Evolutionary conservation across 2,329 filamentous ascomycete species (phyloP).

Genomic region (Elsinoe batatas): DNA sequence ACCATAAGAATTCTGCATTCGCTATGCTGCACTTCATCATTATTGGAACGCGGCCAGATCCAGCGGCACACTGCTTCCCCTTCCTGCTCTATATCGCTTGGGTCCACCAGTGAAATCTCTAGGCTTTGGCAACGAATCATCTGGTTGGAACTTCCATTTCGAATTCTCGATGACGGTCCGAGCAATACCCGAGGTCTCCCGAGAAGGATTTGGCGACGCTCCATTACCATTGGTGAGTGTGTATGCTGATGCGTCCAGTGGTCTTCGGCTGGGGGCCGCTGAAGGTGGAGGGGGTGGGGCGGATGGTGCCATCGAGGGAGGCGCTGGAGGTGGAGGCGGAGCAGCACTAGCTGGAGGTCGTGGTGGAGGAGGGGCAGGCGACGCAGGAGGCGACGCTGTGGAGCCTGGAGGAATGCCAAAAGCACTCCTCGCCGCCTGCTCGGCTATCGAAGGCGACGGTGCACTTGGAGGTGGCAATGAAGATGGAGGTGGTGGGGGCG

Average conservation of each 20-base stretch:
- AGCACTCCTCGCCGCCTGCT: slow-evolving; percentile 50
- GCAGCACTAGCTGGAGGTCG: slow-evolving; percentile 32
- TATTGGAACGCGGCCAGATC: slow-evolving; percentile 57
- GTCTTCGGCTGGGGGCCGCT: slow-evolving; percentile 21
- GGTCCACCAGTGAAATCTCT: slow-evolving; percentile 64
- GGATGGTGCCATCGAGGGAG: slow-evolving; percentile 23
- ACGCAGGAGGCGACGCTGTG: slow-evolving; percentile 25
- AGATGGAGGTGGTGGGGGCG: slow-evolving; percentile 18
- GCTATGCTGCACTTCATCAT: not conserved
- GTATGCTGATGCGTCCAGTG: slow-evolving; percentile 23
- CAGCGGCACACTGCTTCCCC: slow-evolving; percentile 87
- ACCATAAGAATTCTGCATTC: not conserved
- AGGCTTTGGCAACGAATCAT: slow-evolving; percentile 73
- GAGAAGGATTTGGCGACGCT: slow-evolving; percentile 12
- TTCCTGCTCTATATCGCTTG: slow-evolving; percentile 77
- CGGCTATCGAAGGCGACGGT: slow-evolving; percentile 39
- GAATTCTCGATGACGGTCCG: slow-evolving; percentile 58
- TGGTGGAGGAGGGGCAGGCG: slow-evolving; percentile 25
- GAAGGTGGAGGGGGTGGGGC: slow-evolving; percentile 14
- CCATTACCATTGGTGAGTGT: slow-evolving; percentile 33
- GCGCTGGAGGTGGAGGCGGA: slow-evolving; percentile 26
- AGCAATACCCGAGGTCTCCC: slow-evolving; percentile 1
- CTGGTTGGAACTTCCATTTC: slow-evolving; percentile 80
- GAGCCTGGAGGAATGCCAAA: slow-evolving; percentile 35
- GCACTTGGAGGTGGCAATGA: slow-evolving; percentile 30